A percentile compares a stretch with the other conserved stretches of the same genome.
phyloP scores from a whole-genome alignment of 2,329 filamentous ascomycete species.

The Leptographium lundbergii region DNA sequence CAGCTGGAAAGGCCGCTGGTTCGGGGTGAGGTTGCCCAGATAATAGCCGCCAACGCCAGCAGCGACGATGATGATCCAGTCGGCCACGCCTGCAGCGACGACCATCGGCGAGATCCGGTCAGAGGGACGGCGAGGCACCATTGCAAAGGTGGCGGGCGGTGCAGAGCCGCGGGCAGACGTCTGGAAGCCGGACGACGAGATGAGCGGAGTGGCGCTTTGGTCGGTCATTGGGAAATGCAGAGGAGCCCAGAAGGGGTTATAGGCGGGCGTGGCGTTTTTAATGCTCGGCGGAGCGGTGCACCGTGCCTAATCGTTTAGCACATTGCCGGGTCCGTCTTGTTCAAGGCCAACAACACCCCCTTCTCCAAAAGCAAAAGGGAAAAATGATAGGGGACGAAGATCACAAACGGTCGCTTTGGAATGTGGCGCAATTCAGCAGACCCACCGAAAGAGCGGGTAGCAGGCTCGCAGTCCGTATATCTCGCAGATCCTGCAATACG shows the following conservation, averaged over 20 bases:
- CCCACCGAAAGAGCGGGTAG: too few species aligned
- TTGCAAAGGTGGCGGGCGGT: neutral
- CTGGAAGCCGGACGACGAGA: neutral
- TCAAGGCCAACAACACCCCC: neutral
- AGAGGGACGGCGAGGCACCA: neutral
- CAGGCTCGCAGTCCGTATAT: too few species aligned
- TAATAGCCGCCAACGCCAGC: conserved; percentile 46
- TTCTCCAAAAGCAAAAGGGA: neutral
- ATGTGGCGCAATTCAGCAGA: too few species aligned
- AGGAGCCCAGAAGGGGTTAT: too few species aligned
- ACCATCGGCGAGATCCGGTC: conserved; percentile 21
- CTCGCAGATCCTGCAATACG: too few species aligned
- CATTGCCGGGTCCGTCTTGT: too few species aligned
- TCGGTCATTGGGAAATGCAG: conserved; percentile 13
- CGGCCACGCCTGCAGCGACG: conserved; percentile 54
- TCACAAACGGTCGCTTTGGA: neutral
- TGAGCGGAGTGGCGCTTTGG: neutral
- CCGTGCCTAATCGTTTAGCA: too few species aligned
- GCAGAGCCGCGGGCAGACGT: too few species aligned
- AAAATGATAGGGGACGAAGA: neutral
- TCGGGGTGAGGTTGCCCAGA: conserved; percentile 48
- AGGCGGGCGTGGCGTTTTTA: neutral
- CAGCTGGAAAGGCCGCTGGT: conserved; percentile 58
- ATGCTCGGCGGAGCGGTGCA: neutral
- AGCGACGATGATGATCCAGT: conserved; percentile 57